These are phyloP conservation scores for Epithele typhae DNA, from an alignment of 768 basidiomycete species.

Conservation along the genomic window DNA sequence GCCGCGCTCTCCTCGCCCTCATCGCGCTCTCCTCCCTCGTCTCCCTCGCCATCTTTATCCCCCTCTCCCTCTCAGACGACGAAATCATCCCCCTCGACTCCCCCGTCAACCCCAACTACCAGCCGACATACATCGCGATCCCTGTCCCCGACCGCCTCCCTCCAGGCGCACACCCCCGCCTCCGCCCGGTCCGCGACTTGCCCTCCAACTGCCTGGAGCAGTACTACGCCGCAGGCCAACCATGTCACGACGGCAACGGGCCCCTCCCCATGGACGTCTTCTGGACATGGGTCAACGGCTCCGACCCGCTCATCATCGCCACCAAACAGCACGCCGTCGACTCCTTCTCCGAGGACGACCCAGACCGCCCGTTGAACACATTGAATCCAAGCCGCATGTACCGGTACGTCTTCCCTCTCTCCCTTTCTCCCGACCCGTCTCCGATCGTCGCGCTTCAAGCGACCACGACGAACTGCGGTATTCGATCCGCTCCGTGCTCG, in stretches of 20 bases:
- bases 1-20: slow-evolving; percentile 12
- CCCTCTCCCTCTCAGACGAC: slow-evolving; percentile 7
- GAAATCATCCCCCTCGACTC: slow-evolving; percentile 4
- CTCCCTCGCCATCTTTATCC: slow-evolving; percentile 14
- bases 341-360: slow-evolving; percentile 15
- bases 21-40: slow-evolving; percentile 13
- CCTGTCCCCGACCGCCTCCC: slow-evolving; percentile 11
- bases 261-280: slow-evolving; percentile 24
- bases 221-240: slow-evolving; percentile 16
- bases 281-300: slow-evolving; percentile 31
- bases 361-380: slow-evolving; percentile 17
- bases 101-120: background rate
- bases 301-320: slow-evolving; percentile 21
- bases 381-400: slow-evolving; percentile 20
- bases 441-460: slow-evolving; percentile 7
- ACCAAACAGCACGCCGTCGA: slow-evolving; percentile 6
- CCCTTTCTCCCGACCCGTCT: background rate
- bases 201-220: slow-evolving; percentile 20
- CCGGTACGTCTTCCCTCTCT: slow-evolving; percentile 14
- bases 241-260: slow-evolving; percentile 14
- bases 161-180: slow-evolving; percentile 1
- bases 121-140: slow-evolving; percentile 16
- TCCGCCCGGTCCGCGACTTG: slow-evolving; percentile 18
- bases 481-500: slow-evolving; percentile 31
- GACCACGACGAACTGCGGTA: slow-evolving; percentile 36